A percentile compares a stretch with the other conserved stretches of the same genome.
Conservation (phyloP, 1,139 yeast genomes). For the Diutina pseudorugosa region DNA sequence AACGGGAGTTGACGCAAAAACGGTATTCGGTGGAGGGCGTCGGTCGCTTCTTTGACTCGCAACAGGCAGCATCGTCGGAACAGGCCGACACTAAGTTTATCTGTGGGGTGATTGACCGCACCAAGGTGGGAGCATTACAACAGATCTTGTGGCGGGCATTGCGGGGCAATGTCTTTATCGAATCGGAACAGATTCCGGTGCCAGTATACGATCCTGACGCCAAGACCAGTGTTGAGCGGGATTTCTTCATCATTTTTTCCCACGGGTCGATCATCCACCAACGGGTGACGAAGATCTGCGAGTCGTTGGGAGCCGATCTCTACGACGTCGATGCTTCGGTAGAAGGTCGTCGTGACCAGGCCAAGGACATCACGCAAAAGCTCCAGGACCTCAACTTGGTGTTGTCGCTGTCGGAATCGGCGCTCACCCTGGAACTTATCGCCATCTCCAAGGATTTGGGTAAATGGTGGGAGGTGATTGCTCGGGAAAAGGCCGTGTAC, state of each 20-base stretch:
- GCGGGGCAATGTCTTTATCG: slow-evolving; percentile 79
- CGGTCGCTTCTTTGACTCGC: slow-evolving; percentile 46
- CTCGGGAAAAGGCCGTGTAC: slow-evolving; percentile 61
- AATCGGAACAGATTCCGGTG: slow-evolving; percentile 13
- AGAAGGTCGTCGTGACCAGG: slow-evolving; percentile 30
- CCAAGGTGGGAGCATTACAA: slow-evolving; percentile 59
- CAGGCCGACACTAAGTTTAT: slow-evolving; percentile 35
- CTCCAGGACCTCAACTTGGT: slow-evolving; percentile 50
- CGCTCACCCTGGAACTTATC: slow-evolving; percentile 55
- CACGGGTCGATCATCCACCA: slow-evolving; percentile 31
- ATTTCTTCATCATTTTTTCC: slow-evolving; percentile 32
- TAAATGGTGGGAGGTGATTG: slow-evolving; percentile 57
- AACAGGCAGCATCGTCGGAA: slow-evolving; percentile 12
- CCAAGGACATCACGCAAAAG: slow-evolving; percentile 41
- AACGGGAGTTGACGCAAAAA: slow-evolving; percentile 26
- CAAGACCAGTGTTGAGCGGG: slow-evolving; percentile 21
- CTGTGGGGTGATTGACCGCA: slow-evolving; percentile 73
- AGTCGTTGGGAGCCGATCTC: slow-evolving; percentile 33
- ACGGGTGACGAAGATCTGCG: slow-evolving; percentile 31
- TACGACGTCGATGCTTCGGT: slow-evolving; percentile 23
- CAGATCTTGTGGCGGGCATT: slow-evolving; percentile 87
- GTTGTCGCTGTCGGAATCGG: slow-evolving; percentile 38
- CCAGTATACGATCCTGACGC: slow-evolving; percentile 30
- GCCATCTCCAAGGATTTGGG: slow-evolving; percentile 66
- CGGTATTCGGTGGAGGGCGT: slow-evolving; percentile 43